Evolutionary conservation across 1,139 yeast species (phyloP), one percentile per base, ranked within the genome.

Genomic region (Debaryomyces sp.): DNA sequence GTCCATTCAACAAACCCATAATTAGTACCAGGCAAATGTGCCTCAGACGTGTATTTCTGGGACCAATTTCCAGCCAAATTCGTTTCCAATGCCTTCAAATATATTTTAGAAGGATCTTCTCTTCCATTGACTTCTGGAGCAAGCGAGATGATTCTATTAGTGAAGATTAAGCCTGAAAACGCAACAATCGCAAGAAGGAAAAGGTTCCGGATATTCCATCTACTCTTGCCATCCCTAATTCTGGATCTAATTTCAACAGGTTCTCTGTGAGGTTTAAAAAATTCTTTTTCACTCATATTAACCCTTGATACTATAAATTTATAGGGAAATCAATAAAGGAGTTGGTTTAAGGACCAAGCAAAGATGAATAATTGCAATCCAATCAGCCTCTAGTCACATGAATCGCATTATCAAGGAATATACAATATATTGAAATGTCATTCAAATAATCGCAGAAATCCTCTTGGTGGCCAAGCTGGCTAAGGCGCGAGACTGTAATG

Each of bases 401-500:
- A 29, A 29, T 9, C 10, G n/a, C n/a, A 1, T 17, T 15, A 10
- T 4, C 15, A 15, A 7, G 7, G 6, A 2, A 10, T 15, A 8
- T 18, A 32, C 9, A 6, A 15, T 32, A 15, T 32, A 8, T 15
- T 2, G 8, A 15, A n/a, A 6, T 21, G 7, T 5, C 5, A 12
- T 38, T 38, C 4, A 3, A 21, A 4, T 2, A 15, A 27, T 6
- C 17, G 24, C 29, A 41, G 38, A 44, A 48, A 46, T 44, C 62
- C 87, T 82, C 87, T 73, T 77, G 85, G 84, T 82, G 82, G 87
- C 87, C 84, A 80, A 82, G 87, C 81, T 82, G 87, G 87, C 78
- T 81, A 82, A 81, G 85, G 87, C 87, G 87, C 84, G 84, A 82
- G 88, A 82, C 88, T 83, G 88, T 83, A 83, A 83, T 75, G 71